Evolutionary conservation across 2,329 filamentous ascomycete genomes (phyloP), one percentile per base, ranked within the genome.

Genomic region (Aspergillus udagawae): DNA sequence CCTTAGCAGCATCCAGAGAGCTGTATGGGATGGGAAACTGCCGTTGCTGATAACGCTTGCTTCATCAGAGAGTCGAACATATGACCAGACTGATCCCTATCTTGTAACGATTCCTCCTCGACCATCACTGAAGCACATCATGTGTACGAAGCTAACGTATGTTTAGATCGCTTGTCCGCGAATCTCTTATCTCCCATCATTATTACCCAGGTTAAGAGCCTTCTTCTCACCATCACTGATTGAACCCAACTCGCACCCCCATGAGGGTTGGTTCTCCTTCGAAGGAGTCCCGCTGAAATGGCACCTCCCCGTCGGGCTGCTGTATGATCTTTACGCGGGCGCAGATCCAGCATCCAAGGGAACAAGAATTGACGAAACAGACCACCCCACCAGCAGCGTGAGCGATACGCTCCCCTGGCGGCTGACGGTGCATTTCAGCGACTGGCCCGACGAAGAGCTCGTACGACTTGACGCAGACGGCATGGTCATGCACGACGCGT

Each of bases 211-310:
- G 55, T 75, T 90, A 6, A 83, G 85, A 62, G 75, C 79, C 51
- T 90, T 89, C 76, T 90, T 89, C 69, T 66, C 75, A 1, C 63
- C 77, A 14, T 80, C 73, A 27, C 72, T 89, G 41, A 88, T 88
- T 63, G 77, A 86, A 61, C 80, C 85, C 3, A 74, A 80, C 47
- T 75, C 81, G 9, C 62, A 75, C 3, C 68, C 80, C 7, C 76
- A 82, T 57, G 75, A 83, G 47, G 82, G 83, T 21, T 87, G 85
- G 83, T 83, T 91, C 61, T 85, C 83, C 1, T 87, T 86, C 66
- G 85, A 90, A 69, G 81, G 79, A 14, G 86, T 90, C 17, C 83
- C 86, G 2, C 71, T 90, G 61, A 89, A 88, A 76, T 88, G 86
- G 86, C 87, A 90, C 67, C 86, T 88, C 58, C 87, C 88, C 0